Percentiles rank a stretch among this genome's conserved stretches.
These are phyloP conservation scores for Dioscorea dumetorum DNA, from an alignment of 106 monocot species.

Conservation along the genomic window DNA sequence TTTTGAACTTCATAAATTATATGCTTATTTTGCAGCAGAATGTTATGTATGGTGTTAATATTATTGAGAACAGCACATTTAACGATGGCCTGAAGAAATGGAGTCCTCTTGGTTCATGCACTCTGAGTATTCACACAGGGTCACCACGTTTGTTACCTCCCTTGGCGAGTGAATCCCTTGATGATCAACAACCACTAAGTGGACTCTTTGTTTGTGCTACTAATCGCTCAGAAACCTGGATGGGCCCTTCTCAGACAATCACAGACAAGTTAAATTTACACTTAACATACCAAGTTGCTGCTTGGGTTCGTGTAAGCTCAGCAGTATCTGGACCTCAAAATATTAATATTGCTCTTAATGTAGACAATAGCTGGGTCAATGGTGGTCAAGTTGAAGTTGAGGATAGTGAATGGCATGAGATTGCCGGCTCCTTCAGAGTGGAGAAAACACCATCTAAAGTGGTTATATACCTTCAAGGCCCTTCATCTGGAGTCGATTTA, in stretches of 20 bases:
- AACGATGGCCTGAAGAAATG: conserved; percentile 53
- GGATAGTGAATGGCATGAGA: conserved; percentile 64
- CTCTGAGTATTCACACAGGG: conserved; percentile 38
- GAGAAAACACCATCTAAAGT: conserved; percentile 75
- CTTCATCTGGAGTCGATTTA: conserved; percentile 59
- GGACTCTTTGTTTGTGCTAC: conserved; percentile 42
- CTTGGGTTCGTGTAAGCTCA: conserved; percentile 74
- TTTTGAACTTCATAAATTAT: conserved; percentile 7
- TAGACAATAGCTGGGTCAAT: conserved; percentile 78
- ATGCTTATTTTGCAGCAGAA: conserved; percentile 41
- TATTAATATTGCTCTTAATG: conserved; percentile 63
- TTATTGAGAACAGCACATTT: conserved; percentile 67
- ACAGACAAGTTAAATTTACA: conserved; percentile 56
- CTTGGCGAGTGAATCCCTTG: conserved; percentile 32
- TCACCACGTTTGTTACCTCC: conserved; percentile 46
- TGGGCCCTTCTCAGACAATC: conserved; percentile 84
- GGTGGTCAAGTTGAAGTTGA: conserved; percentile 66
- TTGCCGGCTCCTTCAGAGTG: conserved; percentile 78
- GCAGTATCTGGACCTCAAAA: conserved; percentile 41
- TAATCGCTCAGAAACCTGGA: conserved; percentile 71
- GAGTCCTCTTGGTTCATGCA: conserved; percentile 75
- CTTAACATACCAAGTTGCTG: conserved; percentile 65
- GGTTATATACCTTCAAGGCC: conserved; percentile 78
- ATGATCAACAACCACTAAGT: conserved; percentile 27
- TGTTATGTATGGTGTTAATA: conserved; percentile 57